phyloP scores from a whole-genome alignment of 495 filamentous ascomycete species.

The Aspergillus steynii region DNA sequence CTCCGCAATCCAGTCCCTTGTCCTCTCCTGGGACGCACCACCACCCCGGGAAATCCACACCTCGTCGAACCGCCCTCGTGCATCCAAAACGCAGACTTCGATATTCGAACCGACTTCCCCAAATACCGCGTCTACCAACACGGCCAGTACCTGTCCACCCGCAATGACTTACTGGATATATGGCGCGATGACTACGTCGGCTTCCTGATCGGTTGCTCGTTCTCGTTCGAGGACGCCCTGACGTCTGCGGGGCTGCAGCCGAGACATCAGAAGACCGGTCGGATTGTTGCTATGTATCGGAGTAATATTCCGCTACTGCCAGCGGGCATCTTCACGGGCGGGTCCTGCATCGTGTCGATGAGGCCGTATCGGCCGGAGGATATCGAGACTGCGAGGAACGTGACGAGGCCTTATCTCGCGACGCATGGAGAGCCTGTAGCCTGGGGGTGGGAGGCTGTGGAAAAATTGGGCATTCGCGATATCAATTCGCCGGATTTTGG shows the following conservation, averaged over 20 bases:
- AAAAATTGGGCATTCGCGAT: conserved; percentile 46
- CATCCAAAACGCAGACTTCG: conserved; percentile 35
- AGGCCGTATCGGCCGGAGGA: conserved; percentile 46
- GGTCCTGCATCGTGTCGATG: conserved; percentile 55
- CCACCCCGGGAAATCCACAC: conserved; percentile 21
- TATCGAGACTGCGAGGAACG: conserved; percentile 46
- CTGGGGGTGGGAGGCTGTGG: conserved; percentile 57
- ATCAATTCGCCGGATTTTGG: conserved; percentile 49
- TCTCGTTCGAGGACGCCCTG: conserved; percentile 55
- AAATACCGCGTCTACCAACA: conserved; percentile 52
- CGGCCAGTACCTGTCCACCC: conserved; percentile 25
- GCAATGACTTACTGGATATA: conserved; percentile 38
- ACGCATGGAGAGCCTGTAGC: conserved; percentile 61
- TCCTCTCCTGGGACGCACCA: conserved; percentile 47
- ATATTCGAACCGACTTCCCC: conserved; percentile 55
- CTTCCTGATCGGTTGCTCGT: conserved; percentile 60
- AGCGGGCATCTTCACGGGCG: conserved; percentile 52
- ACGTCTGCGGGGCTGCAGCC: conserved; percentile 43
- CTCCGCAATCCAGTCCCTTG: conserved; percentile 58
- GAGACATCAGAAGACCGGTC: conserved; percentile 36
- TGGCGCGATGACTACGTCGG: conserved; percentile 55
- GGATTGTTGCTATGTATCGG: conserved; percentile 55
- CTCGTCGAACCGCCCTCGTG: conserved; percentile 22
- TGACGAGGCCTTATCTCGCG: conserved; percentile 45
- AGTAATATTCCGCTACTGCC: conserved; percentile 49